These are phyloP conservation scores for Mucor irregularis DNA, from an alignment of 371 early-diverging fungal species.

Conservation along the genomic window DNA sequence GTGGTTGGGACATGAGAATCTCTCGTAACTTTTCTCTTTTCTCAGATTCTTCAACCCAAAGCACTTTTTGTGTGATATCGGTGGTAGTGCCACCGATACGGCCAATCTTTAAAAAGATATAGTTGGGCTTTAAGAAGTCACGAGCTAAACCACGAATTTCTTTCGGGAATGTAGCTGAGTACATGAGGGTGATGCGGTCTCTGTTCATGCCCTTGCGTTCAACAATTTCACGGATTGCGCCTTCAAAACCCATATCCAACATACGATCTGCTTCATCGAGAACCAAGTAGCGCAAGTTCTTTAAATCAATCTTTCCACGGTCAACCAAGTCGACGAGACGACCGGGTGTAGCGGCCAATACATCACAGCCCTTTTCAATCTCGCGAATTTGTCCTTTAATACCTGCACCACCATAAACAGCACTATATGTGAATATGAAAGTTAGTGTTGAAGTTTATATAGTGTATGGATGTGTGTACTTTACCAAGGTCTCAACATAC, in stretches of 20 bases:
- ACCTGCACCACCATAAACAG: constrained; percentile 93
- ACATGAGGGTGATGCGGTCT: constrained; percentile 95
- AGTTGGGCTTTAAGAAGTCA: constrained; percentile 81
- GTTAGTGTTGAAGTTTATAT: too few relatives aligned
- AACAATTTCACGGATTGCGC: constrained; percentile 92
- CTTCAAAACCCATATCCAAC: constrained; percentile 99
- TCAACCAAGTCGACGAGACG: constrained; percentile 94
- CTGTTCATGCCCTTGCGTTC: constrained; percentile 78
- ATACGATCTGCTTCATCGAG: constrained; percentile 98
- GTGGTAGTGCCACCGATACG: constrained; percentile 61
- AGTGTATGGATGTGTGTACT: background rate
- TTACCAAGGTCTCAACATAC: constrained; percentile 53
- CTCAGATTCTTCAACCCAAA: constrained; percentile 51
- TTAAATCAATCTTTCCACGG: constrained; percentile 74
- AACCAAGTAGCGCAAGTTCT: constrained; percentile 88
- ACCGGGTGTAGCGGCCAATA: constrained; percentile 98
- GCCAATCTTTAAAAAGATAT: constrained; percentile 50
- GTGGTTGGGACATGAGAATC: constrained; percentile 37
- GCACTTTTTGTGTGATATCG: constrained; percentile 50
- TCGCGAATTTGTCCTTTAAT: constrained; percentile 82
- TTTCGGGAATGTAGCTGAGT: constrained; percentile 98
- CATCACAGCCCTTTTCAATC: constrained; percentile 85
- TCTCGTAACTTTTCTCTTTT: constrained; percentile 40
- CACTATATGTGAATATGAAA: constrained; percentile 35
- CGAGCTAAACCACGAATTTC: constrained; percentile 89